Evolutionary conservation across 2,329 filamentous ascomycete genomes (phyloP), one percentile per base, ranked within the genome.

Genomic region (Neodidymelliopsis sp.): DNA sequence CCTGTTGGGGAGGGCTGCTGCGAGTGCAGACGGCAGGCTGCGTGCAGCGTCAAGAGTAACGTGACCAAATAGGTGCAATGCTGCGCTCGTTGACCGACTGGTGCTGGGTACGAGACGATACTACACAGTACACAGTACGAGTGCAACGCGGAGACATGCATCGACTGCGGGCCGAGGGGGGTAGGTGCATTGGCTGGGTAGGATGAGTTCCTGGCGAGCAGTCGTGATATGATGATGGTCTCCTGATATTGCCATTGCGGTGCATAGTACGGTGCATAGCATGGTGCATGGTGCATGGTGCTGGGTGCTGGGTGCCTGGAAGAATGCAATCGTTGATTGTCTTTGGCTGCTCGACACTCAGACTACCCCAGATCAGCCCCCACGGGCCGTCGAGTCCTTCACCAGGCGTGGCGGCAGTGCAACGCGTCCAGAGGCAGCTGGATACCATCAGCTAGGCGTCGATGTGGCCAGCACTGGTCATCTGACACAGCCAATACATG

Each of bases 321-420:
- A 40, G 47, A 45, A 40, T 50, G 47, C 47, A 41, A 24, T 38
- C 40, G 43, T 33, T 47, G 50, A 39, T 45, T 51, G 43, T 43
- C 19, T 40, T 50, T 62, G 57, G 53, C 50, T 56, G 35, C 55
- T 52, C 37, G 38, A 56, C 23, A 29, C 53, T 38, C 51, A 35
- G 39, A 46, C 53, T 62, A 58, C 59, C 58, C 60, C 62, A 55
- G 58, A 54, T 46, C 42, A 48, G 41, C 53, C 57, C 55, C 61
- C 59, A 56, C 59, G 55, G 47, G 22, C 44, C 31, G 50, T 29
- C 24, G 44, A 39, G 49, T 48, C 23, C 30, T 53, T 34, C 23
- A 38, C 40, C 48, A 50, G 54, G n/a, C 45, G 36, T 46, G 49
- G 36, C 59, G 59, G 58, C 40, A 16, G 62, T 65, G 62, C 38